Evolutionary conservation across 2,329 filamentous ascomycete genomes (phyloP).

Genomic region (Fusarium napiforme): DNA sequence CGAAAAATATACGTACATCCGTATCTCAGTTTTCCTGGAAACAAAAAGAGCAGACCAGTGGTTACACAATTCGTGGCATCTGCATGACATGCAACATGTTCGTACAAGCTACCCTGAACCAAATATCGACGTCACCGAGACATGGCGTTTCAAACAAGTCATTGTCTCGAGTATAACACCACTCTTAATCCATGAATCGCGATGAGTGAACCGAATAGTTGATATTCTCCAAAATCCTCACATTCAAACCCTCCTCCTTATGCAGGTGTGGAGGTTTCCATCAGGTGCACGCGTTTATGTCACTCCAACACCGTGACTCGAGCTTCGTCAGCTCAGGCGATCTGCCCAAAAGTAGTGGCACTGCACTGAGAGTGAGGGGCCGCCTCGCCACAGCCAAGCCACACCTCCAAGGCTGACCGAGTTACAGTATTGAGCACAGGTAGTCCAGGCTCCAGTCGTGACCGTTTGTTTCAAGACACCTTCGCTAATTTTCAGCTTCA

Average conservation of each 20-base stretch:
- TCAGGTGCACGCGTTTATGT: slow-evolving; percentile 33
- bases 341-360: slow-evolving; percentile 2
- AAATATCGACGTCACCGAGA: slow-evolving; percentile 24
- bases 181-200: background rate
- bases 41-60: background rate
- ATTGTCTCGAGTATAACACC: background rate
- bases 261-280: slow-evolving; percentile 2
- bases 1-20: background rate
- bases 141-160: slow-evolving; percentile 1
- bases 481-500: slow-evolving; percentile 33
- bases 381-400: slow-evolving; percentile 39
- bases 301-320: slow-evolving; percentile 34
- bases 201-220: background rate
- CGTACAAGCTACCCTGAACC: slow-evolving; percentile 19
- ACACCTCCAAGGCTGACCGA: slow-evolving; percentile 48
- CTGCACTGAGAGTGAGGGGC: slow-evolving; percentile 31
- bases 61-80: background rate
- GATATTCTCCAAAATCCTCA: background rate
- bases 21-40: background rate
- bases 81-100: background rate
- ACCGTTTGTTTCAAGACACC: slow-evolving; percentile 38
- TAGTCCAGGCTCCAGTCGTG: slow-evolving; percentile 45
- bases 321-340: slow-evolving; percentile 31
- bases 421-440: slow-evolving; percentile 40
- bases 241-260: background rate